These are phyloP conservation scores for Cordyceps fumosorosea DNA, from an alignment of 2,329 filamentous ascomycete genomes.

Conservation along the genomic window DNA sequence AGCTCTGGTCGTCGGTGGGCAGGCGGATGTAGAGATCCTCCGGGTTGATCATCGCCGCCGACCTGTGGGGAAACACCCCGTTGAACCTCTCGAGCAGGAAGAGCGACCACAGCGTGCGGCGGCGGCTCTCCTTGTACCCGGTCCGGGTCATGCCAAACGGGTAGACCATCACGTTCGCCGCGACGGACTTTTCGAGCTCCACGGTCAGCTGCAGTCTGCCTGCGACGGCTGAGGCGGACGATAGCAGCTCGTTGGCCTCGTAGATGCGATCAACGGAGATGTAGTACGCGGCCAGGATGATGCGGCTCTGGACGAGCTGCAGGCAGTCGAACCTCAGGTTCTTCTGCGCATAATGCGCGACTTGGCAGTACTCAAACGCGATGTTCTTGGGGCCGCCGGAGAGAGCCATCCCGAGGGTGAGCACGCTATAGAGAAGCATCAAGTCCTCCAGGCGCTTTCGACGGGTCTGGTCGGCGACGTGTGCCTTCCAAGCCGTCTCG, in stretches of 20 bases:
- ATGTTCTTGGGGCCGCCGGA: constrained; percentile 32
- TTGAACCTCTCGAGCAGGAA: constrained; percentile 64
- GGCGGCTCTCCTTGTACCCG: constrained; percentile 58
- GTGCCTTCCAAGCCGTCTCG: constrained; percentile 32
- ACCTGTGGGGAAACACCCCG: constrained; percentile 48
- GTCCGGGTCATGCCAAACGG: constrained; percentile 52
- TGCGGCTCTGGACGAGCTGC: constrained; percentile 59
- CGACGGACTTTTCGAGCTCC: constrained; percentile 46
- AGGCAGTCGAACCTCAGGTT: constrained; percentile 31
- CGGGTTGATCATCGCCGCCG: constrained; percentile 49
- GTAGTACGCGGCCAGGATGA: constrained; percentile 62
- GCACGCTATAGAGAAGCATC: constrained; percentile 41
- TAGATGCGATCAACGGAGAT: constrained; percentile 53
- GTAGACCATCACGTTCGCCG: constrained; percentile 32
- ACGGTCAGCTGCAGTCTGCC: constrained; percentile 56
- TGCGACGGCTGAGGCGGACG: constrained; percentile 53
- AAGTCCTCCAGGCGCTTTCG: constrained; percentile 35
- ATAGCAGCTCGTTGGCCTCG: constrained; percentile 58
- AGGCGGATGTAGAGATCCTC: constrained; percentile 62
- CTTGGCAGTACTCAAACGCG: constrained; percentile 36
- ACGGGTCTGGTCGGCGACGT: constrained; percentile 29
- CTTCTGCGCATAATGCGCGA: constrained; percentile 50
- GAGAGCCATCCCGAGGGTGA: constrained; percentile 33
- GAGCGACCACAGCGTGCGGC: constrained; percentile 66
- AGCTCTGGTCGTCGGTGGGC: constrained; percentile 54